These are phyloP conservation scores for Russula sp. DNA, from an alignment of 768 basidiomycete genomes.

Conservation along the genomic window DNA sequence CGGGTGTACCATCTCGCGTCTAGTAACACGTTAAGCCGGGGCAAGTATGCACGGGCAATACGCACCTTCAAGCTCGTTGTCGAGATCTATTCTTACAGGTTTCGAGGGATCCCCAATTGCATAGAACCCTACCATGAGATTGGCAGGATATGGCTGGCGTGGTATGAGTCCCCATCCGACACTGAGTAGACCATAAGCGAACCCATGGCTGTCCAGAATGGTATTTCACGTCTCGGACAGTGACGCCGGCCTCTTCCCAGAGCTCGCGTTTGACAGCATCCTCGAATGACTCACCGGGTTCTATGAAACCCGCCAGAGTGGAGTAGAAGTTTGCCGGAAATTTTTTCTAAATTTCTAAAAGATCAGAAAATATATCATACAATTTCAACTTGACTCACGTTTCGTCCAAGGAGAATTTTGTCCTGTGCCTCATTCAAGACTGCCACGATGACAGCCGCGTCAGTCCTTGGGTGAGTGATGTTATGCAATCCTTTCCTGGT, in stretches of 20 bases:
- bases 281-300: constrained; percentile 92
- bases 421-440: constrained; percentile 75
- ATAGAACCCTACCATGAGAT: constrained; percentile 87
- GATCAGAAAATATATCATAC: not conserved
- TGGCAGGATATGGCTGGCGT: constrained; percentile 79
- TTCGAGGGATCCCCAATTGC: constrained; percentile 68
- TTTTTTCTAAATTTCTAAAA: constrained; percentile 41
- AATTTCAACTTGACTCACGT: constrained; percentile 42
- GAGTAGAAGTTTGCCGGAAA: constrained; percentile 76
- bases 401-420: constrained; percentile 81
- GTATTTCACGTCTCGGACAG: constrained; percentile 75
- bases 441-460: constrained; percentile 89
- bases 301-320: constrained; percentile 88
- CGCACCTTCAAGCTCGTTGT: constrained; percentile 89
- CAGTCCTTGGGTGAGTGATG: constrained; percentile 75
- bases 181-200: constrained; percentile 24
- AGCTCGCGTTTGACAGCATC: constrained; percentile 90
- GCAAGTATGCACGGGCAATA: not conserved
- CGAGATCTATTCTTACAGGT: constrained; percentile 77
- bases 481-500: constrained; percentile 81
- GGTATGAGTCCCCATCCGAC: not conserved
- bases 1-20: constrained; percentile 89
- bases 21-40: constrained; percentile 29
- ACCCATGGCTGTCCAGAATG: constrained; percentile 89
- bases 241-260: constrained; percentile 95